Evolutionary conservation across 257 asterid genomes (phyloP).

Genomic region (Fraxinus cuspidata): DNA sequence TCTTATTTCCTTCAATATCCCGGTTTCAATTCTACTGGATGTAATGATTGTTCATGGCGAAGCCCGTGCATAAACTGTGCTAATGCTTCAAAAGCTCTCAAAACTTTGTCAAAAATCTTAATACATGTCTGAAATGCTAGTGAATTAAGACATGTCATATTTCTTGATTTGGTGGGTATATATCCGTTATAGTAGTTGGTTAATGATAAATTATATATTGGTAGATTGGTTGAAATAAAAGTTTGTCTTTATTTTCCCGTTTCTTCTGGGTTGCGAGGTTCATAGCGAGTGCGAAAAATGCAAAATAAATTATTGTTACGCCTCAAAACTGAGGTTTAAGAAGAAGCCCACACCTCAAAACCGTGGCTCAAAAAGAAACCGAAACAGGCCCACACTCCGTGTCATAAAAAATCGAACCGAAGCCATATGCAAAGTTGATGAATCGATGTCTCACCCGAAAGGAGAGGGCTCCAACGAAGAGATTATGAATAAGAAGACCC

Average conservation of each 20-base stretch:
- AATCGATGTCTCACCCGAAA: too few relatives aligned
- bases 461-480: too few relatives aligned
- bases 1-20: not conserved
- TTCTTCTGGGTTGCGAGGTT: not conserved
- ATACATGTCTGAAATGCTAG: not conserved
- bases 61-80: not conserved
- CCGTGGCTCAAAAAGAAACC: too few relatives aligned
- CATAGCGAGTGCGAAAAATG: not conserved
- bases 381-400: too few relatives aligned
- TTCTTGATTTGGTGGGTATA: slow-evolving; percentile 18
- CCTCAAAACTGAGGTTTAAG: too few relatives aligned
- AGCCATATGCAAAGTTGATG: too few relatives aligned
- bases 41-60: not conserved
- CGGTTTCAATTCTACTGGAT: not conserved
- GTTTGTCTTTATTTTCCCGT: not conserved
- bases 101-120: not conserved
- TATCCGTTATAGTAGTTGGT: slow-evolving; percentile 17
- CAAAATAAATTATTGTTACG: not conserved
- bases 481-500: too few relatives aligned
- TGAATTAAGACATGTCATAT: not conserved
- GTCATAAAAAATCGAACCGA: too few relatives aligned
- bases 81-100: not conserved
- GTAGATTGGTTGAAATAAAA: slow-evolving; percentile 20
- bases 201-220: slow-evolving; percentile 23
- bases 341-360: too few relatives aligned